Evolutionary conservation across 2,329 filamentous ascomycete species (phyloP), one percentile per base, ranked within the genome.

Genomic region (Ceratocystis eucalypticola): DNA sequence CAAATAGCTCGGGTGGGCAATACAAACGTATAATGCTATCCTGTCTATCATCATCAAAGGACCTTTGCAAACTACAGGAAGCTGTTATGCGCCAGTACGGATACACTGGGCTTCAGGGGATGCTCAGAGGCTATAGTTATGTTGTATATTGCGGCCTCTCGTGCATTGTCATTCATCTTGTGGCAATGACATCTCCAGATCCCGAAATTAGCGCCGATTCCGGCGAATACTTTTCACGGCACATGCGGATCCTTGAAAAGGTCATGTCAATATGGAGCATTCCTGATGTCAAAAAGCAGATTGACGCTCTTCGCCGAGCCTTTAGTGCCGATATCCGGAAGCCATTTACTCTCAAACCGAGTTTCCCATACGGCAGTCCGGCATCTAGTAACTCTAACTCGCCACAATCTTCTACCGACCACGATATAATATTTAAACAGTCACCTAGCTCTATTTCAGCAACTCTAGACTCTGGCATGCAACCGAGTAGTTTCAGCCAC

Each of bases 101-200:
- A 2, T 78, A 96, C 68, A 83, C 83, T 17, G 93, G 92, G 0
- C 79, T 97, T 17, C 81, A 94, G 71, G 95, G 88, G 76, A 96
- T 96, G 93, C 88, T 93, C 72, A 84, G 93, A 70, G 93, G 93
- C 48, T 91, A 96, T 74, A 96, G 92, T 75, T 97, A 96, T 72
- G 91, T 90, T 5, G 91, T 97, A n/a, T 97, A 97, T 73, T 86
- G 87, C 66, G 85, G 96, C 30, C 78, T 97, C 59, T 94, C 91
- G 0, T 96, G 92, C 77, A 92, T 93, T 28, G 92, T 96, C 76
- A 82, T 97, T 65, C 92, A 97, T 75, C 76, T 97, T 76, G 93
- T 96, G 70, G 92, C 92, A 3, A 87, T 96, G 69, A 95, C 92
- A 15, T 96, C 91, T 20, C 93, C 94, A 20, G 92, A 97, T 74